Percentiles rank a stretch among this genome's conserved stretches.
These are phyloP conservation scores for Nigrospora sphaerica DNA, from an alignment of 2,329 filamentous ascomycete genomes.

Conservation along the genomic window DNA sequence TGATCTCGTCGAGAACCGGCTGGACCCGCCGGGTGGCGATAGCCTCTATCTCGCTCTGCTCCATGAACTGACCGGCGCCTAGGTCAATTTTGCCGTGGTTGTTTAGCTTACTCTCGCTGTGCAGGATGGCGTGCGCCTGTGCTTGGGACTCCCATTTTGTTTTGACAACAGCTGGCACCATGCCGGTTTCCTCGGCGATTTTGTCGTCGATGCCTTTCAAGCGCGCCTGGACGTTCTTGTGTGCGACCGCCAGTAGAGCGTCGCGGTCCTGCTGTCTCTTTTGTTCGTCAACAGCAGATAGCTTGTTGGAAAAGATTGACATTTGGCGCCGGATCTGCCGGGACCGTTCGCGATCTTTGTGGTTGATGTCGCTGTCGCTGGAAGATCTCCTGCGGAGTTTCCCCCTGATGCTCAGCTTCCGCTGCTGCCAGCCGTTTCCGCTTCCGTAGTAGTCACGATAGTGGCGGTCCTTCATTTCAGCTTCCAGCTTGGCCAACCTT, in stretches of 20 bases:
- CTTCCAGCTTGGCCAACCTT: conserved; percentile 70
- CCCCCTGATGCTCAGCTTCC: conserved; percentile 43
- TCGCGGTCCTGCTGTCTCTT: conserved; percentile 72
- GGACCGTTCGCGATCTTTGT: conserved; percentile 59
- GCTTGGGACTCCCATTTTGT: conserved; percentile 77
- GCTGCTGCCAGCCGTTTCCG: conserved; percentile 32
- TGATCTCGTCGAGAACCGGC: conserved; percentile 79
- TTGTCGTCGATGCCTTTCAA: conserved; percentile 78
- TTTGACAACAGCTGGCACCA: conserved; percentile 59
- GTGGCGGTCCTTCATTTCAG: conserved; percentile 53
- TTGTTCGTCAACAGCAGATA: conserved; percentile 63
- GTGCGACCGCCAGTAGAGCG: conserved; percentile 67
- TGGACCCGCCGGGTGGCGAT: conserved; percentile 73
- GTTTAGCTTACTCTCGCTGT: conserved; percentile 52
- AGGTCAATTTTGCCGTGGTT: conserved; percentile 56
- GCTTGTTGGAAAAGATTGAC: conserved; percentile 63
- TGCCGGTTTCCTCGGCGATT: conserved; percentile 69
- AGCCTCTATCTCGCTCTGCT: conserved; percentile 68
- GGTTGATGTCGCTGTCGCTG: conserved; percentile 55
- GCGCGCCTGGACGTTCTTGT: conserved; percentile 75
- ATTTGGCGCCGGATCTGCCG: conserved; percentile 71
- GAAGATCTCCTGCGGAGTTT: conserved; percentile 57
- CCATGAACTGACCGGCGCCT: conserved; percentile 74
- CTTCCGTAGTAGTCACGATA: conserved; percentile 72
- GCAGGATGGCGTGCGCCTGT: conserved; percentile 58